phyloP scores from a whole-genome alignment of 2,329 filamentous ascomycete genomes.

The Aspergillus aculeatus region DNA sequence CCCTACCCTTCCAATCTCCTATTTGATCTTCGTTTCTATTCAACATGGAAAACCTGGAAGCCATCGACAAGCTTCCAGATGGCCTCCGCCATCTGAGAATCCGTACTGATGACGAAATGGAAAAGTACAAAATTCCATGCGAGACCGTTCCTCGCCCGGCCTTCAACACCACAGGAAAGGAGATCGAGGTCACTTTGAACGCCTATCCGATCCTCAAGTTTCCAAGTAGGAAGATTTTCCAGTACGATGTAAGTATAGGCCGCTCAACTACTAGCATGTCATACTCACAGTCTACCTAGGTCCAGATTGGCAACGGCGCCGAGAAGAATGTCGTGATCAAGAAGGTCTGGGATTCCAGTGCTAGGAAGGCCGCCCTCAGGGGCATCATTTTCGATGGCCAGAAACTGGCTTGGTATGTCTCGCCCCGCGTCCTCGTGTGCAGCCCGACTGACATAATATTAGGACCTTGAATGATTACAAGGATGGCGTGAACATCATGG shows the following conservation, averaged over 20 bases:
- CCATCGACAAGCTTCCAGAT: slow-evolving; percentile 20
- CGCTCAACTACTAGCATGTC: background rate
- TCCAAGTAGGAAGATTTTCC: slow-evolving; percentile 64
- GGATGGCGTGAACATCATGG: slow-evolving; percentile 54
- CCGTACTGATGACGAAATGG: slow-evolving; percentile 28
- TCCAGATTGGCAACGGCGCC: slow-evolving; percentile 62
- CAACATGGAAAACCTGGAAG: slow-evolving; percentile 24
- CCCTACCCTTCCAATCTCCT: background rate
- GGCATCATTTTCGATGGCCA: slow-evolving; percentile 78
- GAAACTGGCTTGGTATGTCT: slow-evolving; percentile 75
- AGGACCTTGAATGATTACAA: slow-evolving; percentile 40
- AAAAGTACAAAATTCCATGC: slow-evolving; percentile 35
- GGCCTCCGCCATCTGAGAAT: slow-evolving; percentile 26
- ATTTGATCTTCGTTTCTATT: background rate
- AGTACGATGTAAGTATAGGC: slow-evolving; percentile 73
- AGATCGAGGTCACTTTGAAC: slow-evolving; percentile 64
- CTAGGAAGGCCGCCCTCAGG: slow-evolving; percentile 57
- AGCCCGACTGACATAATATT: slow-evolving; percentile 14
- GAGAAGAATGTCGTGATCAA: slow-evolving; percentile 67
- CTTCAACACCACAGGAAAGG: slow-evolving; percentile 59
- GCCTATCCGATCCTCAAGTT: slow-evolving; percentile 67
- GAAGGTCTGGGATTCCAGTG: slow-evolving; percentile 71
- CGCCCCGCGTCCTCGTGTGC: slow-evolving; percentile 32
- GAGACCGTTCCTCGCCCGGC: slow-evolving; percentile 49
- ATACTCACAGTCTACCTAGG: slow-evolving; percentile 43